Percentiles rank a stretch among this genome's conserved stretches.
phyloP scores from a whole-genome alignment of 139 green algal genomes.

The Asterochloris sp. region DNA sequence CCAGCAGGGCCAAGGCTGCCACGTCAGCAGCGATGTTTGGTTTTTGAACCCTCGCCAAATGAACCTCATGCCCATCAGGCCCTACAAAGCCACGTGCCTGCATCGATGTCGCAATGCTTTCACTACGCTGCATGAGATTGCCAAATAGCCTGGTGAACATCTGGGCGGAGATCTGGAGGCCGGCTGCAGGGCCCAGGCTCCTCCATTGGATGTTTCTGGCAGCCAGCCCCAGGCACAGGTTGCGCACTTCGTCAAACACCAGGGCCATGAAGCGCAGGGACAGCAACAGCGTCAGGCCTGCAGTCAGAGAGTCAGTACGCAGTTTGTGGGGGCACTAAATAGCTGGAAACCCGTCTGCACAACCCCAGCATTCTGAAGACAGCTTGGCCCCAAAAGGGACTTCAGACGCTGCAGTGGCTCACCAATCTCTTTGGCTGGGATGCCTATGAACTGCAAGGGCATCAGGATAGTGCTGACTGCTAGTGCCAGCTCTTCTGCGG shows the following conservation, averaged over 20 bases:
- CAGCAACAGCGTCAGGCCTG: slow-evolving; percentile 75
- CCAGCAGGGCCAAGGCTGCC: slow-evolving; percentile 22
- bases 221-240: slow-evolving; percentile 76
- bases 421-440: slow-evolving; percentile 43
- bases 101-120: slow-evolving; percentile 71
- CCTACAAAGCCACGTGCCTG: slow-evolving; percentile 64
- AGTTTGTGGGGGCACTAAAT: no score
- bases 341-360: no score
- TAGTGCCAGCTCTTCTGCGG: slow-evolving; percentile 71
- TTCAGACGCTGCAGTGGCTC: neutral
- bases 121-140: slow-evolving; percentile 56
- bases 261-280: slow-evolving; percentile 82
- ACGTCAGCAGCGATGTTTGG: slow-evolving; percentile 33
- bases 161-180: slow-evolving; percentile 18
- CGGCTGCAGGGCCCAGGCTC: slow-evolving; percentile 38
- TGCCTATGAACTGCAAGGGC: slow-evolving; percentile 52
- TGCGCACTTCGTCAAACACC: slow-evolving; percentile 82
- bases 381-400: no score
- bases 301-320: neutral
- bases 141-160: slow-evolving; percentile 57
- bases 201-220: slow-evolving; percentile 70
- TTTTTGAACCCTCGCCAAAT: slow-evolving; percentile 49
- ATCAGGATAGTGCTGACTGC: slow-evolving; percentile 53
- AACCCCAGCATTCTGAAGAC: no score
- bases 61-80: slow-evolving; percentile 49